phyloP scores from a whole-genome alignment of 2,329 filamentous ascomycete species.

The Nothophoma quercina region DNA sequence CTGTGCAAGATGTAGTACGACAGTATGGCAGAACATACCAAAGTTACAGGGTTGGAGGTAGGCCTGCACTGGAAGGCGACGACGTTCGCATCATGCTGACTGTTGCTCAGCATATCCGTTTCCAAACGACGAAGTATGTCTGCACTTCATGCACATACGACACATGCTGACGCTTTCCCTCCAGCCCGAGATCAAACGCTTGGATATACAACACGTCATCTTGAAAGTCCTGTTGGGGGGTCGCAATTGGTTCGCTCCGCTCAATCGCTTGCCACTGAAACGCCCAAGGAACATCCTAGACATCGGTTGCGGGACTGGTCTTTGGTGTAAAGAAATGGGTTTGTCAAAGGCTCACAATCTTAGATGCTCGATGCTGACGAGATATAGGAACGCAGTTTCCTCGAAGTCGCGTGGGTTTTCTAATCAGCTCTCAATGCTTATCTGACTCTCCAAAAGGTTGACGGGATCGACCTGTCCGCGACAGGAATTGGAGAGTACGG shows the following conservation, averaged over 20 bases:
- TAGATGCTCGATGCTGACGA: slow-evolving; percentile 27
- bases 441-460: slow-evolving; percentile 44
- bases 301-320: slow-evolving; percentile 53
- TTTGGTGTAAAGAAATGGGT: slow-evolving; percentile 55
- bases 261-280: slow-evolving; percentile 40
- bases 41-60: slow-evolving; percentile 50
- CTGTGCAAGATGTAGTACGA: slow-evolving; percentile 49
- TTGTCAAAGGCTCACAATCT: slow-evolving; percentile 18
- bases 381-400: slow-evolving; percentile 44
- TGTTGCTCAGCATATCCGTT: slow-evolving; percentile 47
- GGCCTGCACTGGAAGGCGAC: slow-evolving; percentile 9
- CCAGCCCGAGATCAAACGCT: slow-evolving; percentile 49
- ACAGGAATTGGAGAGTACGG: slow-evolving; percentile 49
- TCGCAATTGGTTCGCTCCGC: slow-evolving; percentile 49
- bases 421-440: background rate
- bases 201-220: slow-evolving; percentile 50
- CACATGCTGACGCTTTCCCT: slow-evolving; percentile 25
- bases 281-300: slow-evolving; percentile 49
- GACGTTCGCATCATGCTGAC: slow-evolving; percentile 29
- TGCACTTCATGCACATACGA: background rate
- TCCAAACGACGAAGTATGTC: slow-evolving; percentile 48
- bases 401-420: slow-evolving; percentile 37
- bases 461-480: slow-evolving; percentile 53
- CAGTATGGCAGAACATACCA: slow-evolving; percentile 54
- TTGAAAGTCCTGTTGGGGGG: slow-evolving; percentile 47